Evolutionary conservation across 495 filamentous ascomycete species (phyloP).

Genomic region (Penicillium arizonense): DNA sequence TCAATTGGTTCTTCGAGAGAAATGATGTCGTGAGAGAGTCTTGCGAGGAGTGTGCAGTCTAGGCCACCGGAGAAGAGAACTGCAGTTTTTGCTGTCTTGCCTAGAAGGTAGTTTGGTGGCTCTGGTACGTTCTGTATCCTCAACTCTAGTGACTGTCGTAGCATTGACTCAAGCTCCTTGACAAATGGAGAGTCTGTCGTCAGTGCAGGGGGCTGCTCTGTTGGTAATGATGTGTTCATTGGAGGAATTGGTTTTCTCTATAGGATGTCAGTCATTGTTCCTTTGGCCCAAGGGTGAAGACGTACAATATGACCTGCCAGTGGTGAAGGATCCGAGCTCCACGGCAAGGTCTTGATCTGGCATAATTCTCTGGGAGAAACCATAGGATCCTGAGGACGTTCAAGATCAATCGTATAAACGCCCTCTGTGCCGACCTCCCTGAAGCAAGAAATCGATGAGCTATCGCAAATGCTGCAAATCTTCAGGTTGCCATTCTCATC

Average conservation of each 20-base stretch:
- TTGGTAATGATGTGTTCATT: constrained; percentile 58
- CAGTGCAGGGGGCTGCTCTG: constrained; percentile 33
- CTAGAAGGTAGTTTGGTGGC: constrained; percentile 35
- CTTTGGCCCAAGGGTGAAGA: not conserved
- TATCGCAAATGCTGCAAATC: constrained; percentile 75
- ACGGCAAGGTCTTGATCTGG: constrained; percentile 34
- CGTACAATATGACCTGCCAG: constrained; percentile 40
- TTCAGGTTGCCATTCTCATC: constrained; percentile 50
- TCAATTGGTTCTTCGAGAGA: constrained; percentile 70
- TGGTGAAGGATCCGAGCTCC: constrained; percentile 22
- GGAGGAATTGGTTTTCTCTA: constrained; percentile 59
- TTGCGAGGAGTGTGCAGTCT: constrained; percentile 86
- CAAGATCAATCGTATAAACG: constrained; percentile 64
- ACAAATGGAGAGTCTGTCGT: constrained; percentile 53
- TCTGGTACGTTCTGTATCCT: constrained; percentile 68
- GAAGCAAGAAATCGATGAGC: constrained; percentile 52
- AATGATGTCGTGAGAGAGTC: constrained; percentile 77
- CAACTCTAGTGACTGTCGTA: constrained; percentile 62
- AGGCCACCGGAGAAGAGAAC: constrained; percentile 93
- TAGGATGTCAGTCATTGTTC: constrained; percentile 1
- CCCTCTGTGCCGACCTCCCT: constrained; percentile 81
- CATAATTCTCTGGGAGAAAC: constrained; percentile 5
- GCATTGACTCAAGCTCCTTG: constrained; percentile 50
- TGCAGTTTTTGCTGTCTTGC: constrained; percentile 56
- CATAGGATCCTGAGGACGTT: constrained; percentile 5